A percentile compares a stretch with the other conserved stretches of the same genome.
These are phyloP conservation scores for Lavandula angustifolia DNA, from an alignment of 257 asterid genomes.

Conservation along the genomic window DNA sequence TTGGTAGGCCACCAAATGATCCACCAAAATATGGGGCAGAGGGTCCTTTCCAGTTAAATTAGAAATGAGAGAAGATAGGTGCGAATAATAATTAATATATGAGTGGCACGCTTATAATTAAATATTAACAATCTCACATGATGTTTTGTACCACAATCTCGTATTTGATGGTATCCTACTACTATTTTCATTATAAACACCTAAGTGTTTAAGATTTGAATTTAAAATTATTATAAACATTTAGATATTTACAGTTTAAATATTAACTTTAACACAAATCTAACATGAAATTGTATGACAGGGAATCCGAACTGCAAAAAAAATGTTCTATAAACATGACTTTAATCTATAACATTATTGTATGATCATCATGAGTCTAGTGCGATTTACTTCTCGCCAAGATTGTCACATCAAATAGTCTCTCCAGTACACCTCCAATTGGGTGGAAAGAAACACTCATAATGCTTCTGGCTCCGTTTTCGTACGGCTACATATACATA, in stretches of 20 bases:
- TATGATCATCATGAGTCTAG: neutral
- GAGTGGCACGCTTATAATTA: constrained; percentile 27
- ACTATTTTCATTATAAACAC: no score
- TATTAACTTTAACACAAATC: no score
- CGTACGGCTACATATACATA: no score
- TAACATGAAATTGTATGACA: no score
- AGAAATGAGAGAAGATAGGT: neutral
- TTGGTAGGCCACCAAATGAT: no score
- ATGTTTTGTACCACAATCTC: no score
- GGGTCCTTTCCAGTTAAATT: neutral
- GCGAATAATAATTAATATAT: no score
- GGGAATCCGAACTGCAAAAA: neutral
- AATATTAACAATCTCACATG: neutral
- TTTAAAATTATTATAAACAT: no score
- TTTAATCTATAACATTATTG: constrained; percentile 1
- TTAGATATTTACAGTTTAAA: no score
- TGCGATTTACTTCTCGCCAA: constrained; percentile 30
- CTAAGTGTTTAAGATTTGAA: no score
- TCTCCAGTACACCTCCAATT: constrained; percentile 36
- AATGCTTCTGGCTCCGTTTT: constrained; percentile 21
- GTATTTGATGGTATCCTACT: no score
- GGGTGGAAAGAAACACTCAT: constrained; percentile 19
- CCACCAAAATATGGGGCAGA: no score
- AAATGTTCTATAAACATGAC: constrained; percentile 31
- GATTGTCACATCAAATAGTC: constrained; percentile 37